These are phyloP conservation scores for Ascoidea asiatica DNA, from an alignment of 805 yeast species.

Conservation along the genomic window DNA sequence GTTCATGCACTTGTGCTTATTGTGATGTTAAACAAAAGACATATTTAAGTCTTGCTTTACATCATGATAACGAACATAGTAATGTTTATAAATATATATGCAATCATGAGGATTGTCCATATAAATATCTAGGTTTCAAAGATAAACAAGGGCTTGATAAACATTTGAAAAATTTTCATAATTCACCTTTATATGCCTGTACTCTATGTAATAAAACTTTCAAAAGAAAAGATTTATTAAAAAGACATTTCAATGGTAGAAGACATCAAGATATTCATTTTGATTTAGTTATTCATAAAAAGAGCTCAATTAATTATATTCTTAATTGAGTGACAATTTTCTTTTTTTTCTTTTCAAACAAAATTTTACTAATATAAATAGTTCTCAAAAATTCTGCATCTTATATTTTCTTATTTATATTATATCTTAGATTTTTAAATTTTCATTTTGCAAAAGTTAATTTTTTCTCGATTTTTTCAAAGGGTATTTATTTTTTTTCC, in stretches of 20 bases:
- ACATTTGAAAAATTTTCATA: neutral
- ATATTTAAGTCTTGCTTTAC: neutral
- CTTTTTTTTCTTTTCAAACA: too few relatives aligned
- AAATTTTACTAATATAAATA: too few relatives aligned
- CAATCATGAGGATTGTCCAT: neutral
- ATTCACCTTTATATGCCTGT: neutral
- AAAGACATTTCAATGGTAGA: neutral
- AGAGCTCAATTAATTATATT: neutral
- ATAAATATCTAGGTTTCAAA: neutral
- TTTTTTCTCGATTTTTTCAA: too few relatives aligned
- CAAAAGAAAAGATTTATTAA: neutral
- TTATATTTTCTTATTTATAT: too few relatives aligned
- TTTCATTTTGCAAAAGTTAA: too few relatives aligned
- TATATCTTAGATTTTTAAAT: too few relatives aligned
- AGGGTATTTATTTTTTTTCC: too few relatives aligned
- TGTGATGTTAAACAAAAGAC: neutral
- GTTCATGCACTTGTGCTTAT: neutral
- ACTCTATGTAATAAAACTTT: neutral
- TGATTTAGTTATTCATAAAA: neutral
- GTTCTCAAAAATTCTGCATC: too few relatives aligned
- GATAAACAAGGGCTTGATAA: neutral
- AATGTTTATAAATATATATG: neutral
- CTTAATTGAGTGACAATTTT: too few relatives aligned
- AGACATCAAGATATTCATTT: neutral
- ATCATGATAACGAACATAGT: neutral